Percentiles rank a stretch among this genome's conserved stretches.
phyloP scores from a whole-genome alignment of 768 basidiomycete genomes.

The Collybia sordida region DNA sequence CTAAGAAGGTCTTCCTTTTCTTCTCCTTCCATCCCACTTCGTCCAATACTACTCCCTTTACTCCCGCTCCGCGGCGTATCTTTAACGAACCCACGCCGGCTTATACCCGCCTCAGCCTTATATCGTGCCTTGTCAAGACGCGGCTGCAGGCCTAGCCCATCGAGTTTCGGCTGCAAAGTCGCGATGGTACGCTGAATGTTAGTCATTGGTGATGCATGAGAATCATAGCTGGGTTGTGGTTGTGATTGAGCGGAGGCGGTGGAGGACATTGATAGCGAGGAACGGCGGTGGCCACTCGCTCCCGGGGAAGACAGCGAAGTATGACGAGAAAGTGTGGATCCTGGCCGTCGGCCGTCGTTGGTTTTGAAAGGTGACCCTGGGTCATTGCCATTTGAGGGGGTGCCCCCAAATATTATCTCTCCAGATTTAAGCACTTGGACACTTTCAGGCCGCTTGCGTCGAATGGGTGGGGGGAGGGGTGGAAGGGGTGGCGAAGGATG shows the following conservation, averaged over 20 bases:
- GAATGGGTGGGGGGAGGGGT: slow-evolving; percentile 39
- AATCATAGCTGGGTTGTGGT: background rate
- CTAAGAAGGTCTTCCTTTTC: slow-evolving; percentile 29
- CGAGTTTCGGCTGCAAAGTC: too few species aligned
- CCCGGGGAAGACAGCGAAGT: slow-evolving; percentile 3
- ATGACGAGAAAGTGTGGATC: slow-evolving; percentile 1
- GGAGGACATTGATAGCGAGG: slow-evolving; percentile 14
- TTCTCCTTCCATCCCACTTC: slow-evolving; percentile 29
- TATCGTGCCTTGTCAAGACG: slow-evolving; percentile 62
- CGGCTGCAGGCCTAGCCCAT: slow-evolving; percentile 36
- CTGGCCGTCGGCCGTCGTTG: background rate
- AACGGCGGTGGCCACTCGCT: slow-evolving; percentile 1
- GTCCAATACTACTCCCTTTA: slow-evolving; percentile 18
- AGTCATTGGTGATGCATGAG: slow-evolving; percentile 23
- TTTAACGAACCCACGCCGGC: slow-evolving; percentile 55
- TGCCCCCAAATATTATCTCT: slow-evolving; percentile 8
- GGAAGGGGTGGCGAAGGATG: slow-evolving; percentile 36
- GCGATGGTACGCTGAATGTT: slow-evolving; percentile 39
- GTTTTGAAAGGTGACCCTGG: background rate
- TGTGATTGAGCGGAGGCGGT: background rate
- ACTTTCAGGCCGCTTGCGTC: slow-evolving; percentile 63
- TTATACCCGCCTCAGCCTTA: slow-evolving; percentile 72
- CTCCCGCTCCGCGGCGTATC: slow-evolving; percentile 22
- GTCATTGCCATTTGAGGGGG: too few species aligned
- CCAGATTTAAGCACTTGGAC: slow-evolving; percentile 42